A percentile compares a stretch with the other conserved stretches of the same genome.
Conservation (phyloP, 1,139 yeast genomes). For the Nakaseomyces delphensis region DNA sequence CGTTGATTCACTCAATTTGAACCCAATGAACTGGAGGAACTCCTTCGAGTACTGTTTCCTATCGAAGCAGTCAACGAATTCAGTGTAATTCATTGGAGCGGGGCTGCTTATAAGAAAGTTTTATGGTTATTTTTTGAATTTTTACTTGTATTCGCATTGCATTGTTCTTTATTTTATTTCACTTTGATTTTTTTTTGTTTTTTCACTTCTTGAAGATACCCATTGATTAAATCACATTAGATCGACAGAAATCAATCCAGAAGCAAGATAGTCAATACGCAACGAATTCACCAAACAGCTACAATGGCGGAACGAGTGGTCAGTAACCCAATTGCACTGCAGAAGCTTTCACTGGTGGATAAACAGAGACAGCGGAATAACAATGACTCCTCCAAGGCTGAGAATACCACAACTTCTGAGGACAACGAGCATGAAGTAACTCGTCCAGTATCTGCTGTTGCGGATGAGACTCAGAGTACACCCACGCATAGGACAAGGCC, state of each 20-base stretch:
- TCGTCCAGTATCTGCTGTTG: not conserved
- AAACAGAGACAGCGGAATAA: slow-evolving; percentile 11
- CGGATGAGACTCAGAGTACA: not conserved
- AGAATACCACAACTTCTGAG: not conserved
- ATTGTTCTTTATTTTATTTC: no score
- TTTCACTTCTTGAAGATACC: no score
- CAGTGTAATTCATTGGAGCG: slow-evolving; percentile 8
- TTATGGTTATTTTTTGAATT: no score
- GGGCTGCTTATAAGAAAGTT: no score
- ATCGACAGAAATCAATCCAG: no score
- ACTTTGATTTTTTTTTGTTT: no score
- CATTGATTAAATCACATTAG: no score
- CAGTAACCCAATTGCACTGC: slow-evolving; percentile 31
- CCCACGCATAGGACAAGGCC: slow-evolving; percentile 3
- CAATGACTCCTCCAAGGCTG: not conserved
- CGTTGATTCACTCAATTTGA: slow-evolving; percentile 10
- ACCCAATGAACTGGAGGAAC: slow-evolving; percentile 17
- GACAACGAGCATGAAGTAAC: not conserved
- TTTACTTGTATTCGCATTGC: no score
- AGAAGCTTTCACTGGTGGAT: slow-evolving; percentile 23
- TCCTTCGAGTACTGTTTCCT: slow-evolving; percentile 12
- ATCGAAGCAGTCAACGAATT: slow-evolving; percentile 16
- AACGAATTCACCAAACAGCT: no score
- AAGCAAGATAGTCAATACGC: no score
- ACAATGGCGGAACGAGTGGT: slow-evolving; percentile 23